Evolutionary conservation across 2,329 filamentous ascomycete species (phyloP), one percentile per base, ranked within the genome.

Genomic region (Cephalotrichum gorgonifer): DNA sequence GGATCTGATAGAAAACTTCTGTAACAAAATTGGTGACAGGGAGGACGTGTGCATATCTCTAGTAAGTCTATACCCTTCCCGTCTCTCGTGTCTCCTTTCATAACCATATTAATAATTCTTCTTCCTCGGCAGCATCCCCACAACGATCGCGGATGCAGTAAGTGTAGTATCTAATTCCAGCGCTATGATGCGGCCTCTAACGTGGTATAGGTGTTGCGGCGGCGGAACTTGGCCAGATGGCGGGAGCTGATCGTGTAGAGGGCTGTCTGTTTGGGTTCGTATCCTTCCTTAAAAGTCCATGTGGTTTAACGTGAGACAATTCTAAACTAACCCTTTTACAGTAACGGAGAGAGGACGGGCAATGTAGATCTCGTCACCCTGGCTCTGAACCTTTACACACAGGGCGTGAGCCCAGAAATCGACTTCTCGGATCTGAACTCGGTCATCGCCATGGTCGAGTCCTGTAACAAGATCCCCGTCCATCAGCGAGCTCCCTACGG

Each of bases 1-100:
- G 45, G 93, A 98, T 62, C 86, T 94, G 70, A 87, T 98, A 54
- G 93, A 98, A 65, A 95, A 88, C 70, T 98, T 98, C 68, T 95
- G 88, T 72, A 79, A 75, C 47, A 76, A 91, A 63, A 89, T 97
- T 61, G 76, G 77, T 0, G 86, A 95, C 65, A 76, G 90, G 47
- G 85, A 95, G 60, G 93, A 89, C 70, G 77, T 95, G 46, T 87
- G 83, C 58, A 86, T 97, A 8, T 94, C 87, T 53, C 76, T 97
- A 97, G 43, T 45, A 28, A 17, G 43, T 33, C 6, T 22, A n/a
- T n/a, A 25, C 15, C 43, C 8, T 31, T 30, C 20, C 23, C 23
- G 17, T 43, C 22, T 43, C 22, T 12, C 4, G 15, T 27, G 9
- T 3, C n/a, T n/a, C n/a, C 8, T 7, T 4, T 43, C 23, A 43